These are phyloP conservation scores for Cyclotella atomus DNA, from an alignment of 108 stramenopile genomes.

Conservation along the genomic window DNA sequence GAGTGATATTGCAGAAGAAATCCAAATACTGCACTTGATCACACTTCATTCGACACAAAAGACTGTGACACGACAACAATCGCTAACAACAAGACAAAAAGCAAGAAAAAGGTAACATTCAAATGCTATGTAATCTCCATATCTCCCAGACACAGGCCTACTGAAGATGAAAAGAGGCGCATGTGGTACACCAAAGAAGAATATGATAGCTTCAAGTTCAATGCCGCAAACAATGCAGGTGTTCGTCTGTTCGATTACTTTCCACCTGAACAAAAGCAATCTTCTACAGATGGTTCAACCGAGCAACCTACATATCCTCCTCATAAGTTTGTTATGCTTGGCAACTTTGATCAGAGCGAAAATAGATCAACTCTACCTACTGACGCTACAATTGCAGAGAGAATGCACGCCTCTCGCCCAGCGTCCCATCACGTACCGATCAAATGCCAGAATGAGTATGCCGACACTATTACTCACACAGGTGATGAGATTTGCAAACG, in stretches of 20 bases:
- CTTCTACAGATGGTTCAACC: too few relatives aligned
- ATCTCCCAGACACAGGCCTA: too few relatives aligned
- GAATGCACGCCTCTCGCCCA: neutral
- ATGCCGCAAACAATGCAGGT: conserved; percentile 23
- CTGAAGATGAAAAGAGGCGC: conserved; percentile 1
- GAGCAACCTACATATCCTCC: neutral
- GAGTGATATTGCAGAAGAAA: neutral
- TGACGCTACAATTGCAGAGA: neutral
- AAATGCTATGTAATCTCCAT: neutral
- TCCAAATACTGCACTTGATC: neutral
- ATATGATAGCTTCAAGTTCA: conserved; percentile 17
- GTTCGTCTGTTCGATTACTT: conserved; percentile 7
- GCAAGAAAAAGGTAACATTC: neutral
- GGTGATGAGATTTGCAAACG: conserved; percentile 18
- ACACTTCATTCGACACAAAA: neutral
- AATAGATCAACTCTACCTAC: neutral
- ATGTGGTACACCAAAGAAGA: conserved; percentile 28
- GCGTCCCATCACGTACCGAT: conserved; percentile 2
- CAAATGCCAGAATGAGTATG: conserved; percentile 17
- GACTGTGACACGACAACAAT: neutral
- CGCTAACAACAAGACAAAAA: neutral
- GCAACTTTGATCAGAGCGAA: conserved; percentile 9
- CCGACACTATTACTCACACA: neutral
- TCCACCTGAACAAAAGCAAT: neutral
- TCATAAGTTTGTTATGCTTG: conserved; percentile 10